These are phyloP conservation scores for Peronospora belbahrii DNA, from an alignment of 352 stramenopile species.

Conservation along the genomic window DNA sequence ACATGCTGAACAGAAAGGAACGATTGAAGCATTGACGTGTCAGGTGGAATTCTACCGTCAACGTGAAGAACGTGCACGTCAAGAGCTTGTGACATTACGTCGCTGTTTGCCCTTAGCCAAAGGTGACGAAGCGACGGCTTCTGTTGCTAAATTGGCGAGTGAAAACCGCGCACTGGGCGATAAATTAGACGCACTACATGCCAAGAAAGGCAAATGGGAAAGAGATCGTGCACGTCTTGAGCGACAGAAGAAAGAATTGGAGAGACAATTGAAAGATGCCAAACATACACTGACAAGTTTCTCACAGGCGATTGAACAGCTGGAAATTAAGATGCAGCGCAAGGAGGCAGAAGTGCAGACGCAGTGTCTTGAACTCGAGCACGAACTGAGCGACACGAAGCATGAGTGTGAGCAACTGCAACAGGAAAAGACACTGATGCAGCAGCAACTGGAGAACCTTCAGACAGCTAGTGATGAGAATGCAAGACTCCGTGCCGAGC, in stretches of 20 bases:
- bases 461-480: constrained; percentile 40
- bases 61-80: constrained; percentile 54
- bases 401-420: constrained; percentile 35
- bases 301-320: constrained; percentile 60
- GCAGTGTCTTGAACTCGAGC: constrained; percentile 42
- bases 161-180: constrained; percentile 58
- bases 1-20: constrained; percentile 72
- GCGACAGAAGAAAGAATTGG: constrained; percentile 38
- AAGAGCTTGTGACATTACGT: constrained; percentile 55
- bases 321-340: constrained; percentile 74
- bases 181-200: constrained; percentile 39
- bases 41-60: constrained; percentile 78
- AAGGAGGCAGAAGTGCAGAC: constrained; percentile 58
- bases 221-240: constrained; percentile 38
- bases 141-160: constrained; percentile 35
- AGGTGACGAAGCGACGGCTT: constrained; percentile 16
- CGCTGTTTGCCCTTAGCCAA: constrained; percentile 27
- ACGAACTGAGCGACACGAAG: constrained; percentile 35
- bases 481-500: constrained; percentile 28
- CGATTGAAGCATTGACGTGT: constrained; percentile 68
- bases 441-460: constrained; percentile 29
- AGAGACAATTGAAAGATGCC: constrained; percentile 53
- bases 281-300: constrained; percentile 49
- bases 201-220: constrained; percentile 34
- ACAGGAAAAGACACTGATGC: constrained; percentile 15